These are phyloP conservation scores for Macrocybe gigantea DNA, from an alignment of 768 basidiomycete species.

Conservation along the genomic window DNA sequence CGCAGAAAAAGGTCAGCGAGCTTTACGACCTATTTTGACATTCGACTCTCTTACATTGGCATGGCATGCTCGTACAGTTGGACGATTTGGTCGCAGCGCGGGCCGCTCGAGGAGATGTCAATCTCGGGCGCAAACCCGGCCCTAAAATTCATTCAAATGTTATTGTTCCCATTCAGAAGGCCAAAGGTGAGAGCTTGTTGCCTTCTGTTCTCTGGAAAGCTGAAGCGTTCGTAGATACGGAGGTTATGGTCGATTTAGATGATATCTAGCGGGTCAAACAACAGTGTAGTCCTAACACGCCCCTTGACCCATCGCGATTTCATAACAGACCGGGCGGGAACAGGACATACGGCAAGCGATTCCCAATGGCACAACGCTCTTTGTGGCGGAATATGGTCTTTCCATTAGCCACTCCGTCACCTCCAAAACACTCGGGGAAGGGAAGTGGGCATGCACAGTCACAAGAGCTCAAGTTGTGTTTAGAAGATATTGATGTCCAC, in stretches of 20 bases:
- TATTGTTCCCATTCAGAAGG: slow-evolving; percentile 21
- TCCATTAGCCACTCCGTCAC: no score
- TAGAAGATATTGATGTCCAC: no score
- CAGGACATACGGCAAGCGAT: no score
- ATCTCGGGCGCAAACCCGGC: slow-evolving; percentile 61
- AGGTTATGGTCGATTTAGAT: background rate
- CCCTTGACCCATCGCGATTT: no score
- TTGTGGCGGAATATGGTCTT: no score
- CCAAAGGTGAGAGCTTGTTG: background rate
- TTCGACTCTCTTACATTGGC: background rate
- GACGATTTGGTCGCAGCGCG: slow-evolving; percentile 50
- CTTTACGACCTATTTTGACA: background rate
- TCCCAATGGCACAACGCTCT: no score
- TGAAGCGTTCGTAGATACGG: slow-evolving; percentile 18
- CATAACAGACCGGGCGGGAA: no score
- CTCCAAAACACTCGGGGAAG: no score
- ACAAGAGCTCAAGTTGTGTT: no score
- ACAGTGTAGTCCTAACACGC: no score
- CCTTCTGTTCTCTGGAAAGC: slow-evolving; percentile 19
- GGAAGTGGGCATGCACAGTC: no score
- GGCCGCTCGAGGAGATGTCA: slow-evolving; percentile 42
- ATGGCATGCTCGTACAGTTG: slow-evolving; percentile 32
- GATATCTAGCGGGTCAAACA: background rate
- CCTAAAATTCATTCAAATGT: slow-evolving; percentile 61
- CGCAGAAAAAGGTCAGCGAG: slow-evolving; percentile 53